phyloP scores from a whole-genome alignment of 202 grass and related monocot species.

The Musa balbisiana region DNA sequence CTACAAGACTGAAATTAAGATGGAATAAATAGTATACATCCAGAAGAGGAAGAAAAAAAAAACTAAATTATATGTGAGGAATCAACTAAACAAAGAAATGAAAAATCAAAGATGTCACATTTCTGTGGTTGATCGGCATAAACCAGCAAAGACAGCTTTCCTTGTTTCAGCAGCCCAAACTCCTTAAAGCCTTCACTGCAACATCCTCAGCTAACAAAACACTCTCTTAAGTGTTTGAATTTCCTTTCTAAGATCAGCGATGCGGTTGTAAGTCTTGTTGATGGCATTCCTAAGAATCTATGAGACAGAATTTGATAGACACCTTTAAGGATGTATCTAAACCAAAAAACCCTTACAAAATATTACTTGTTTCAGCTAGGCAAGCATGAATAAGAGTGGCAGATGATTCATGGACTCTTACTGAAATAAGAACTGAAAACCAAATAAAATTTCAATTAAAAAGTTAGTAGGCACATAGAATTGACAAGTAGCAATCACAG shows the following conservation, averaged over 20 bases:
- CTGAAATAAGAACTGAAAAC: too few species aligned
- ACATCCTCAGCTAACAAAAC: conserved; percentile 54
- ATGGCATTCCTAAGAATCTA: conserved; percentile 96
- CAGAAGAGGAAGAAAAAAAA: too few species aligned
- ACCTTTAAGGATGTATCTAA: not conserved
- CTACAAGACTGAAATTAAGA: too few species aligned
- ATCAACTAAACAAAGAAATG: not conserved
- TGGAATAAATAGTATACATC: too few species aligned
- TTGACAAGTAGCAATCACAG: not conserved
- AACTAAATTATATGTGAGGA: not conserved
- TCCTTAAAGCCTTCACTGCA: conserved; percentile 46
- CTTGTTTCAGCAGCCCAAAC: conserved; percentile 58
- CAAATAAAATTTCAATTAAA: too few species aligned
- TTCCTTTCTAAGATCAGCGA: conserved; percentile 81
- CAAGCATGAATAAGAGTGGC: too few species aligned
- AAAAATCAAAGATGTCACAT: conserved; percentile 17
- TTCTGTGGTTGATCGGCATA: conserved; percentile 55
- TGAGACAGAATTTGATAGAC: not conserved
- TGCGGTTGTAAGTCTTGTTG: conserved; percentile 94
- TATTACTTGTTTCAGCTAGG: too few species aligned
- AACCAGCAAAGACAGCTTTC: conserved; percentile 72
- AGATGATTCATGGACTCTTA: too few species aligned
- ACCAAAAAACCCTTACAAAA: not conserved
- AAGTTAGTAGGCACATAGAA: not conserved
- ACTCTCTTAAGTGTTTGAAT: conserved; percentile 57